A percentile compares a stretch with the other conserved stretches of the same genome.
Evolutionary conservation across 2,329 filamentous ascomycete species (phyloP).

Genomic region (Dothistroma pini): DNA sequence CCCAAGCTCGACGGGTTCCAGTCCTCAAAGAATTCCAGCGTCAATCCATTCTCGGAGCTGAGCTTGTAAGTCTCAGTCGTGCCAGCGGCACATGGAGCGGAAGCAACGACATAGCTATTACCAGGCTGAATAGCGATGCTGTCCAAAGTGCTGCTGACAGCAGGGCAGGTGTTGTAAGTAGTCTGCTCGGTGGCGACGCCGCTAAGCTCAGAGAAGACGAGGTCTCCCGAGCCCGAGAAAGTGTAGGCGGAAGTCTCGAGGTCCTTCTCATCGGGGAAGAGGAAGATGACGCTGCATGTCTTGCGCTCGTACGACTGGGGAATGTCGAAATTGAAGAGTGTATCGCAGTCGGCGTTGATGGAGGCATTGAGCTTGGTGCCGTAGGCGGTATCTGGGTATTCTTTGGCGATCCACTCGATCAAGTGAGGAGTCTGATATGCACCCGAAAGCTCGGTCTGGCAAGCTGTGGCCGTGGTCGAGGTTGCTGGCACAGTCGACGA

Average conservation of each 20-base stretch:
- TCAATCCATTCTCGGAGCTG: slow-evolving; percentile 17
- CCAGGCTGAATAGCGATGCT: slow-evolving; percentile 22
- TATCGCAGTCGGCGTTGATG: slow-evolving; percentile 53
- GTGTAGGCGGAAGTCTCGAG: slow-evolving; percentile 59
- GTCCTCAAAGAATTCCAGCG: slow-evolving; percentile 27
- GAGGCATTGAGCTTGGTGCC: slow-evolving; percentile 57
- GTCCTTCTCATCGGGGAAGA: slow-evolving; percentile 57
- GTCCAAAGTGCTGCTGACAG: slow-evolving; percentile 11
- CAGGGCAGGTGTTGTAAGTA: slow-evolving; percentile 23
- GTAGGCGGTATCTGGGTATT: slow-evolving; percentile 49
- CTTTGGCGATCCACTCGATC: slow-evolving; percentile 58
- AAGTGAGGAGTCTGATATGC: slow-evolving; percentile 55
- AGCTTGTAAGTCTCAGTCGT: slow-evolving; percentile 24
- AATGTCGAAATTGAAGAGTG: slow-evolving; percentile 69
- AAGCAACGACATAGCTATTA: slow-evolving; percentile 29
- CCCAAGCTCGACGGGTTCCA: slow-evolving; percentile 13
- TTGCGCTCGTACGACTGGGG: slow-evolving; percentile 52
- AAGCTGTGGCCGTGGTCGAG: slow-evolving; percentile 20
- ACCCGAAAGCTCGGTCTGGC: slow-evolving; percentile 32
- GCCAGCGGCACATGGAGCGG: slow-evolving; percentile 28
- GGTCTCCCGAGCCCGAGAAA: slow-evolving; percentile 35
- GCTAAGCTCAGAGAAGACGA: slow-evolving; percentile 39
- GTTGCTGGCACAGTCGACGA: slow-evolving; percentile 7
- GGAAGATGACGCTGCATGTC: slow-evolving; percentile 62
- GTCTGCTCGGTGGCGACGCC: slow-evolving; percentile 47